phyloP scores from a whole-genome alignment of 2,329 filamentous ascomycete species.

The Pezicula rhizophila region DNA sequence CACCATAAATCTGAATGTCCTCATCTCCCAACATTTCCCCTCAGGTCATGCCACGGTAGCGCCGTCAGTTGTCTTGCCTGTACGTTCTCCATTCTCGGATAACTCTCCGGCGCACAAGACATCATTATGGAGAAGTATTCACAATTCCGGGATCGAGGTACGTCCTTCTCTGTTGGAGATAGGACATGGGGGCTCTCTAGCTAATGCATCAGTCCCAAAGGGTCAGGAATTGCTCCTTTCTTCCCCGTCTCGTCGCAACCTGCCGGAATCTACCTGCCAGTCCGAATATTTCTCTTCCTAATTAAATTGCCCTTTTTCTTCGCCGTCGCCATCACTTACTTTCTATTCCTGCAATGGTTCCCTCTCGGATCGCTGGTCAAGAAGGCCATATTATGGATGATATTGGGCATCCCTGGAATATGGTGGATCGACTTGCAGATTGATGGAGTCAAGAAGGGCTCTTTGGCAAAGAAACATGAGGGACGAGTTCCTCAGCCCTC shows the following conservation, averaged over 20 bases:
- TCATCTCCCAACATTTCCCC: too few species aligned
- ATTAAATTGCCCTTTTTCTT: constrained; percentile 76
- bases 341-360: constrained; percentile 76
- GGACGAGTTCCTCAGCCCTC: constrained; percentile 72
- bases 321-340: constrained; percentile 62
- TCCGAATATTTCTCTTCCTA: constrained; percentile 69
- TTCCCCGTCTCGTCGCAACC: constrained; percentile 69
- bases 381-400: constrained; percentile 81
- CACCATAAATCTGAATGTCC: background rate
- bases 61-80: background rate
- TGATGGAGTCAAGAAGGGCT: constrained; percentile 91
- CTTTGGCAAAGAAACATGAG: constrained; percentile 66
- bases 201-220: constrained; percentile 40
- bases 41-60: background rate
- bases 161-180: constrained; percentile 6
- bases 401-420: constrained; percentile 83
- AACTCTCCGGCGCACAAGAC: background rate
- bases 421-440: constrained; percentile 99
- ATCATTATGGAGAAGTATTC: constrained; percentile 68
- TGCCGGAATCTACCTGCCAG: constrained; percentile 54
- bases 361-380: constrained; percentile 64
- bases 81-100: background rate
- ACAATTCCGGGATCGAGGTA: constrained; percentile 69
- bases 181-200: constrained; percentile 5
- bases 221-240: constrained; percentile 94